Conservation (phyloP, 2,329 filamentous ascomycete genomes). For the Diaporthe vexans region DNA sequence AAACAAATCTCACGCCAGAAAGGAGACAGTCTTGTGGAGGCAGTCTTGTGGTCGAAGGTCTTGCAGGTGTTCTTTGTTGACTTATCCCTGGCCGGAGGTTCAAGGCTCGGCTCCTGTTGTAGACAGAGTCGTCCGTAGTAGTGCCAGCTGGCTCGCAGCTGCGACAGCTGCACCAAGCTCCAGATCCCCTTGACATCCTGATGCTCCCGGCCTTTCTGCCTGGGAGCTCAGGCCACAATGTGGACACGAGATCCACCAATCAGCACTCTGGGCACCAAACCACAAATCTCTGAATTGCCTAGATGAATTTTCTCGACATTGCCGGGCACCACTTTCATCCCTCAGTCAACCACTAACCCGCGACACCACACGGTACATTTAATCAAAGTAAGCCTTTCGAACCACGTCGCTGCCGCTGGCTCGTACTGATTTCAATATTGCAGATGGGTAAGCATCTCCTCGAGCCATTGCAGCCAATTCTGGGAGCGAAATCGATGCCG, state of each 20-base stretch:
- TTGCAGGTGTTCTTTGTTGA: not conserved
- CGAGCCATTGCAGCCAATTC: constrained; percentile 35
- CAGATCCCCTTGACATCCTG: not conserved
- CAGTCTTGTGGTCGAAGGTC: not conserved
- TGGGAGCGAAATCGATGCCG: constrained; percentile 35
- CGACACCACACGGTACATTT: constrained; percentile 48
- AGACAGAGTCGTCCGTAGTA: too few species aligned
- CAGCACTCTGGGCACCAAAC: constrained; percentile 35
- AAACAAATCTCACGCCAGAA: not conserved
- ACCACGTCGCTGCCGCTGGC: not conserved
- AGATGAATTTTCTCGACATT: constrained; percentile 40
- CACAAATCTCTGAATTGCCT: constrained; percentile 41
- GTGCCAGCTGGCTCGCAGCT: constrained; percentile 7
- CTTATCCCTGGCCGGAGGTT: constrained; percentile 6
- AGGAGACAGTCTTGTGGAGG: not conserved
- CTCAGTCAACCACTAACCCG: constrained; percentile 45
- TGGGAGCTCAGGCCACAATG: constrained; percentile 38
- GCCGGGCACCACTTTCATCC: constrained; percentile 11
- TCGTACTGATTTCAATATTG: constrained; percentile 54
- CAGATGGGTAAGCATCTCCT: constrained; percentile 72
- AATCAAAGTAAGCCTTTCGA: constrained; percentile 44
- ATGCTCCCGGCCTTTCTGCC: constrained; percentile 2
- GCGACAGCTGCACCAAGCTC: not conserved
- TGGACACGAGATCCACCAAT: constrained; percentile 39
- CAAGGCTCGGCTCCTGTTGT: too few species aligned